Evolutionary conservation across 129 eudicot species (phyloP), one percentile per base, ranked within the genome.

Genomic region (Kitagawia praeruptora): DNA sequence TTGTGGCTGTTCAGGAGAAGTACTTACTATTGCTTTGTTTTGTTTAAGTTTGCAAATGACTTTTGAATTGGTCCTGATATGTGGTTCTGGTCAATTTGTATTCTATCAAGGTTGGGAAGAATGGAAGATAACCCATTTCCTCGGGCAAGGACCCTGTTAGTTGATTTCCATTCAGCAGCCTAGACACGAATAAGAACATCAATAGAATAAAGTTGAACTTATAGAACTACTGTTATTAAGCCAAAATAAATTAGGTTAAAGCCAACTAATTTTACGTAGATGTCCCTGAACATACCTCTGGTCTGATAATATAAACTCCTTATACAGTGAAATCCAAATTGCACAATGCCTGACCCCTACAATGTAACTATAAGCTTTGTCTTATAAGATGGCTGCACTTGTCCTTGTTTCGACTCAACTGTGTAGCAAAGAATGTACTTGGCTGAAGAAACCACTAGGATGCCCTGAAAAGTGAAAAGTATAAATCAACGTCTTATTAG

Each of bases 101-200:
- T 38, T 38, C 40, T 38, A 4, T 38, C 40, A 38, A 38, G 40
- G 40, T 38, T 38, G 40, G n/a, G n/a, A n/a, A n/a, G n/a, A n/a
- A n/a, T n/a, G 40, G 40, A 38, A 38, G 40, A 38, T 38, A 38
- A 38, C 40, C 40, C 40, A 38, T 38, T 38, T 38, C 40, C 40
- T 38, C 40, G 40, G 40, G 40, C 40, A 38, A 38, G 40, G 40
- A 4, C 40, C 40, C 40, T 38, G 40, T 38, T 38, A 38, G 40
- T 38, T 38, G 40, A 38, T 38, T 38, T 38, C 40, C 2, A 38
- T 89, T 93, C 83, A 93, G 82, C 78, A 93, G 89, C 91, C 98
- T 93, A 89, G 78, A 87, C 61, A 78, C 75, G 80, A 75, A 84
- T 73, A 83, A 71, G 47, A 40, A 5, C 75, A 75, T 31, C 69